Base-by-base conservation (phyloP, 192 early-diverging fungal species). In the Backusella macrospora region DNA sequence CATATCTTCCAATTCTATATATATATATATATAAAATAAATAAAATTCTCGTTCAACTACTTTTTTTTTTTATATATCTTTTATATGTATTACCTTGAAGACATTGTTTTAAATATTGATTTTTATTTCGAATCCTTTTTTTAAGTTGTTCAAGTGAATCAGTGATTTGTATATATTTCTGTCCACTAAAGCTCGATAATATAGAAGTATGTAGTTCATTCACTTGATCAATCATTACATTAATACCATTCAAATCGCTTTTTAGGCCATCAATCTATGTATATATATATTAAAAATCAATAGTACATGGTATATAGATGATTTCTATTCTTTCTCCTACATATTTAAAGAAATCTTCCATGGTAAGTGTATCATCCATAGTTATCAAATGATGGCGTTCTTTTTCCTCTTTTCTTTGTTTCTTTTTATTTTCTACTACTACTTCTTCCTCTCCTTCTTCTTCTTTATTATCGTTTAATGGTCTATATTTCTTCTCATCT, bases 221-320 rank as follows among this genome's bases (percentile, higher is more conserved):
- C 3, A 26, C 52, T 23, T 59, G 52, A 23, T 59, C 26, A 23
- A 59, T 59, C 23, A 59, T 23, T 8, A 10, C 13, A 13, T 59
- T 59, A 21, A 23, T 59, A 59, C 26, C 52, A 59, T 59, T 59
- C 52, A 59, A 59, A 26, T 26, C 52, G 4, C 12, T 26, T 59
- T 59, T 59, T 59, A 59, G 12, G 0, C 52, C 52, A 59, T 59
- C 52, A 59, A 59, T 59, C 52, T 59, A 52, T 52, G 6, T 21
- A 23, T 52, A 21, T 18, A 52, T 3, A 7, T 18, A 52, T 15
- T n/a, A n/a, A 52, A 4, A 18, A 52, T 52, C 49, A 21, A 18
- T 21, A 52, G 9, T n/a, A n/a, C 29, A 34, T 34, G 1, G 2
- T 34, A 34, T 34, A 34, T 34, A 34, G 2, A 34, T 34, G 29